phyloP scores from a whole-genome alignment of 23 red algal species.

The Gracilaria domingensis region DNA sequence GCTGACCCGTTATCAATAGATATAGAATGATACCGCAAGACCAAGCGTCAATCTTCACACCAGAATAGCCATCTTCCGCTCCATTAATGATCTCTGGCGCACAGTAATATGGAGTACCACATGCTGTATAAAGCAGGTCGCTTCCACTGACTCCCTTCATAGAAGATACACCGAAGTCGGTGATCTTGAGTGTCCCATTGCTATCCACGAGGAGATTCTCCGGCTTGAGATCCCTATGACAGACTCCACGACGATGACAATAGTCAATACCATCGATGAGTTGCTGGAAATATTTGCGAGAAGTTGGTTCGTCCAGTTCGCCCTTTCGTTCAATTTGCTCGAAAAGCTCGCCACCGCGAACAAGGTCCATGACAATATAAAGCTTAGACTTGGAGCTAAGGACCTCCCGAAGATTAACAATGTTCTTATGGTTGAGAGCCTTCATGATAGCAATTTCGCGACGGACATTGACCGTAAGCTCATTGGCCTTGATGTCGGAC shows the following conservation, averaged over 20 bases:
- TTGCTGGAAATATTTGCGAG: conserved; percentile 93
- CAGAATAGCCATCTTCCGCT: conserved; percentile 79
- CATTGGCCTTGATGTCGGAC: conserved; percentile 86
- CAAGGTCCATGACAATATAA: conserved; percentile 95
- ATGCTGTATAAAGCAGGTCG: conserved; percentile 83
- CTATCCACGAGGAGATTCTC: conserved; percentile 93
- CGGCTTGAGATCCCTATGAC: conserved; percentile 94
- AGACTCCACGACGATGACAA: conserved; percentile 85
- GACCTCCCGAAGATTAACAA: conserved; percentile 92
- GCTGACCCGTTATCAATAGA: conserved; percentile 62
- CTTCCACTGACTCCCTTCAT: conserved; percentile 83
- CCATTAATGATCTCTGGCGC: conserved; percentile 87
- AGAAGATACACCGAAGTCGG: conserved; percentile 93
- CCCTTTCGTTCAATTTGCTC: conserved; percentile 87
- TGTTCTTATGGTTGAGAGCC: conserved; percentile 89
- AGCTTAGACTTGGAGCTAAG: conserved; percentile 83
- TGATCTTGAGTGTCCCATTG: conserved; percentile 91
- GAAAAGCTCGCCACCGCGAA: conserved; percentile 94
- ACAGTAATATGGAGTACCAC: conserved; percentile 86
- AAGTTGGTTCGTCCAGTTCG: conserved; percentile 76
- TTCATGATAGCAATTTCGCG: conserved; percentile 96
- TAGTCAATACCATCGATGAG: conserved; percentile 92
- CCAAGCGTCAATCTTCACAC: conserved; percentile 87
- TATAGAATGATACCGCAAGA: conserved; percentile 88
- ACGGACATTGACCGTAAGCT: conserved; percentile 89